Base-by-base conservation (phyloP, 495 filamentous ascomycete species). In the Letharia lupina region DNA sequence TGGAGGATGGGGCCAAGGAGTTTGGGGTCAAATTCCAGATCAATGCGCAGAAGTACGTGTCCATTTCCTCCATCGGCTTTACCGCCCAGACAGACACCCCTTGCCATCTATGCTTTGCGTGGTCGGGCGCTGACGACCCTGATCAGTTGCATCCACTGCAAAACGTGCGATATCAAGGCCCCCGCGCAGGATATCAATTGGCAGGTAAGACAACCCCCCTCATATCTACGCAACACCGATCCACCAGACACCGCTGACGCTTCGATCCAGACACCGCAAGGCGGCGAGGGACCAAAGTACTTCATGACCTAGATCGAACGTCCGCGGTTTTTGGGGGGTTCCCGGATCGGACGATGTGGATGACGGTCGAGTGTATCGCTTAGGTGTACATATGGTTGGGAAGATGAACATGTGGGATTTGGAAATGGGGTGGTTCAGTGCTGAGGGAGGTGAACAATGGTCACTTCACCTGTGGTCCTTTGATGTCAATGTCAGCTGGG, bases 111-210 rank as follows among this genome's bases (percentile, higher is more conserved):
- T 18, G 13, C 6, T 16, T 0, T 45, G 9, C 8, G 20, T 0
- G 0, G 18, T 20, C 1, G 47, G n/a, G 2, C 23, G 33, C 31
- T 64, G 23, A 62, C 48, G n/a, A 23, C 23, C 13, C 45, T 2
- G 50, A 31, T 0, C 69, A 95, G 93, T 76, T 99, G 94, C 75
- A 94, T 99, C 64, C 94, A 99, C 77, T 99, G 94, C 81, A 99
- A 99, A 84, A 98, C 94, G 5, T 99, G 94, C 73, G 94, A 99
- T 77, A 98, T 99, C 76, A 99, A 99, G 80, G 93, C 88, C 16
- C 94, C 94, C 4, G 84, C 87, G 61, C 94, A 99, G 77, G 94
- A 96, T 75, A 98, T 98, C 75, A 95, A 96, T 77, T 96, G 93
- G 92, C 83, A 90, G 56, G 63, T 65, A 65, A 58, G 40, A 35